A percentile compares a stretch with the other conserved stretches of the same genome.
These are phyloP conservation scores for Tuctoria greenei DNA, from an alignment of 176 grass and related monocot species.

Conservation along the genomic window DNA sequence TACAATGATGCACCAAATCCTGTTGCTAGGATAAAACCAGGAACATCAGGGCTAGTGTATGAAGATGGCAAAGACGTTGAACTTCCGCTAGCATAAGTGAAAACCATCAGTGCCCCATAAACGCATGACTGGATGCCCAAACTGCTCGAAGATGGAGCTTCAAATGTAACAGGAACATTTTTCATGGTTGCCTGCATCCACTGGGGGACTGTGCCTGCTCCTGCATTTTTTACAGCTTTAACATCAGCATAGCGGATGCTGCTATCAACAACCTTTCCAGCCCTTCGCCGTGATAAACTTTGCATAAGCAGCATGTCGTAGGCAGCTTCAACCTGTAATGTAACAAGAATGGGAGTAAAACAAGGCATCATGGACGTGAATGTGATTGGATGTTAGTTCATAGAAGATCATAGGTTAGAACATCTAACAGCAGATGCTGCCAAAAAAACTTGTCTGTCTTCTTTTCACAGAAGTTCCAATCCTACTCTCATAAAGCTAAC, in stretches of 20 bases:
- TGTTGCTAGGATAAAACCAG: slow-evolving; percentile 78
- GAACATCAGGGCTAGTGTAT: slow-evolving; percentile 68
- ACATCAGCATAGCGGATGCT: slow-evolving; percentile 92
- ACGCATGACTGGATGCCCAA: slow-evolving; percentile 72
- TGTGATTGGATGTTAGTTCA: not conserved
- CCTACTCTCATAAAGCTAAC: not conserved
- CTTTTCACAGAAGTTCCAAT: not conserved
- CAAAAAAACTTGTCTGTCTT: slow-evolving; percentile 13
- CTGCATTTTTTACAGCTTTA: slow-evolving; percentile 60
- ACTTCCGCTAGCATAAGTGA: slow-evolving; percentile 80
- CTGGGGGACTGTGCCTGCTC: slow-evolving; percentile 44
- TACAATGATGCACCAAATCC: slow-evolving; percentile 89
- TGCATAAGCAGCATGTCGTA: slow-evolving; percentile 95
- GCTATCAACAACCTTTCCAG: slow-evolving; percentile 84
- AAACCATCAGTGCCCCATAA: slow-evolving; percentile 86
- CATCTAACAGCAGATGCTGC: slow-evolving; percentile 14
- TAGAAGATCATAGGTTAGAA: slow-evolving; percentile 1
- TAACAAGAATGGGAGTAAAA: slow-evolving; percentile 21
- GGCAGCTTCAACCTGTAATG: slow-evolving; percentile 83
- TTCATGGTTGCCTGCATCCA: slow-evolving; percentile 79
- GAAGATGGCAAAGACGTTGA: slow-evolving; percentile 54
- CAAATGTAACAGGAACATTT: slow-evolving; percentile 67
- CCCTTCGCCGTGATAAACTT: slow-evolving; percentile 69
- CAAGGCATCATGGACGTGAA: slow-evolving; percentile 9
- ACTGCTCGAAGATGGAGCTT: slow-evolving; percentile 55